Base-by-base conservation (phyloP, 208 protist genomes). In the Angomonas ambiguus region DNA sequence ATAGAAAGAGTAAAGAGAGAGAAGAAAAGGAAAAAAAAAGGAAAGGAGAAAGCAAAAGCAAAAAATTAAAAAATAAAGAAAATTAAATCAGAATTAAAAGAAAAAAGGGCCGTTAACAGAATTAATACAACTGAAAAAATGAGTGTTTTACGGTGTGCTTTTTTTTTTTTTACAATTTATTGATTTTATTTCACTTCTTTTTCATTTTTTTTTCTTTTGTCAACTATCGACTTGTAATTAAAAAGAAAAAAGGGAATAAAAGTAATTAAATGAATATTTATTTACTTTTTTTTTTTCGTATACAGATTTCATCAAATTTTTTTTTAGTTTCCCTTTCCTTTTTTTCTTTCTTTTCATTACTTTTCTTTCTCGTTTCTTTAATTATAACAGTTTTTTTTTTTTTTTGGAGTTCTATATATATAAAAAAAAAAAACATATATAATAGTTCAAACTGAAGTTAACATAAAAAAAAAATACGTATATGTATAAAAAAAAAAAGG, bases 11-110 rank as follows among this genome's bases (percentile, higher is more conserved):
- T 1, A 8, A 11, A 24, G 30, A 41, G 13, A 51, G 30, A 51
- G 8, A 24, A 3, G 33, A 51, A 2, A 24, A 64, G 33, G 35
- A 62, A 1, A 33, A 20, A 70, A 22, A 56, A 32, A 71, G 20
- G 0, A 10, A 63, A 24, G 42, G 27, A 32, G 41, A 51, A 38
- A 65, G 16, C 51, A 48, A 60, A 13, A 72, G 28, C 0, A 49
- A 66, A 27, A 60, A 31, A 18, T 24, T 60, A 20, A 45, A 45
- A 45, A 45, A 45, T 13, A 18, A 56, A 27, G 18, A 56, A 56
- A 56, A 27, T 20, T 11, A 56, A 56, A 56, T 56, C 24, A 56
- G 11, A 24, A 56, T 28, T 8, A 45, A 45, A 45, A n/a, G 38
- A 45, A 45, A 16, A 45, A 45, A 45, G 16, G 16, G 38, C 38